These are phyloP conservation scores for Orychophragmus violaceus DNA, from an alignment of 345 rosid genomes.

Conservation along the genomic window DNA sequence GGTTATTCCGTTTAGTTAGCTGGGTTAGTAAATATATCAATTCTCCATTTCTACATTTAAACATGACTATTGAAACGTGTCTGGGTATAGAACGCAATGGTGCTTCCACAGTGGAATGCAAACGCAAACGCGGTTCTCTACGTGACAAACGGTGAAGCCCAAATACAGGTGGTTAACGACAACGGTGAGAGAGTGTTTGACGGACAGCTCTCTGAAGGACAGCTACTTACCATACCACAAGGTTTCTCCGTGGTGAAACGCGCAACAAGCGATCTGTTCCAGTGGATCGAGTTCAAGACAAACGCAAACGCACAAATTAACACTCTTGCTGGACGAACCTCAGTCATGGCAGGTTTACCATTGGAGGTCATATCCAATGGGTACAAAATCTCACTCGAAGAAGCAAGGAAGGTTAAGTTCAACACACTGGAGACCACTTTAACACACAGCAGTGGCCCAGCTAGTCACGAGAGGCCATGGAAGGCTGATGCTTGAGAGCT, in stretches of 20 bases:
- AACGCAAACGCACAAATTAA: conserved; percentile 32
- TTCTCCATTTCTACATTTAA: neutral
- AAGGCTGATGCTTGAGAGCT: conserved; percentile 6
- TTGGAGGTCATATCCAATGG: conserved; percentile 19
- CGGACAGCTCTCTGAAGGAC: conserved; percentile 46
- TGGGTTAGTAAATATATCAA: too few relatives aligned
- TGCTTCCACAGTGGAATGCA: conserved; percentile 60
- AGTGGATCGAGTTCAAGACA: conserved; percentile 70
- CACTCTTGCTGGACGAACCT: conserved; percentile 31
- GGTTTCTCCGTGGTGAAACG: conserved; percentile 50
- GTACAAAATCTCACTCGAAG: conserved; percentile 20
- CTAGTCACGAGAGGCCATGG: conserved; percentile 17
- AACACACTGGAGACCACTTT: conserved; percentile 31
- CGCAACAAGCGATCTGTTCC: conserved; percentile 41
- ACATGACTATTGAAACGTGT: neutral
- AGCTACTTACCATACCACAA: conserved; percentile 55
- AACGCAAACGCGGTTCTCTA: conserved; percentile 61
- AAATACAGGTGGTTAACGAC: conserved; percentile 54
- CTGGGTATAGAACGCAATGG: conserved; percentile 43
- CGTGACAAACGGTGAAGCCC: conserved; percentile 47
- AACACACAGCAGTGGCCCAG: conserved; percentile 24
- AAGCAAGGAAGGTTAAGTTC: conserved; percentile 29
- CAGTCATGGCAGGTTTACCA: conserved; percentile 28
- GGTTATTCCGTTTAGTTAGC: neutral
- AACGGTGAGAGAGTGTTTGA: conserved; percentile 58